Base-by-base conservation (phyloP, 2,329 filamentous ascomycete species). In the Periconia digitata region DNA sequence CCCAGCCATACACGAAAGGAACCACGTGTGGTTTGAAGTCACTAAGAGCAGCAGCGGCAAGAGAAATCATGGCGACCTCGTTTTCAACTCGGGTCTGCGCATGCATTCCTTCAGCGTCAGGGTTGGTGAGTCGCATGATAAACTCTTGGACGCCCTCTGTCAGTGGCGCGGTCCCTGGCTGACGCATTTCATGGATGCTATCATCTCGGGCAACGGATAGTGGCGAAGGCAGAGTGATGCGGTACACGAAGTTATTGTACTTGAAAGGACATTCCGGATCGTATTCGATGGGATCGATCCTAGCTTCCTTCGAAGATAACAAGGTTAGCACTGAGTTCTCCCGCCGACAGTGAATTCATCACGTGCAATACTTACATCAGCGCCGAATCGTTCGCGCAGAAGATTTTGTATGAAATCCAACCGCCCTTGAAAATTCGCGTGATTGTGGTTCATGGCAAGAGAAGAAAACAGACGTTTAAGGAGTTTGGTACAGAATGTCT, bases 231-330 rank as follows among this genome's bases (percentile, higher is more conserved):
- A 63, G 48, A 16, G 17, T 49, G 46, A 72, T 47, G 29, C 44
- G 62, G 50, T 72, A 71, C 22, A 71, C 59, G 44, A 71, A 71
- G 54, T 70, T 71, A 54, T 70, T 69, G 55, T 69, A 70, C 39
- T 63, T 65, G 58, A 69, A 71, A 13, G 60, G 61, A 43, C 54
- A 58, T 38, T 64, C 53, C 21, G 64, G 59, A 23, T 71, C 63
- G 45, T 71, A 69, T 54, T 66, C 55, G 39, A 70, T 59, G 8
- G 62, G 64, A 13, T 27, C 41, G 37, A 67, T 55, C 22, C 58
- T 39, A 20, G 45, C 53, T 44, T 50, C 49, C 45, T 47, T 37
- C 42, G n/a, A 45, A 40, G 8, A 38, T 42, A 48, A 20, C 27
- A 43, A 44, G 20, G 23, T 46, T 39, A 47, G 36, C 18, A 32